phyloP scores from a whole-genome alignment of 805 yeast species.

The Lipomyces lipofer region DNA sequence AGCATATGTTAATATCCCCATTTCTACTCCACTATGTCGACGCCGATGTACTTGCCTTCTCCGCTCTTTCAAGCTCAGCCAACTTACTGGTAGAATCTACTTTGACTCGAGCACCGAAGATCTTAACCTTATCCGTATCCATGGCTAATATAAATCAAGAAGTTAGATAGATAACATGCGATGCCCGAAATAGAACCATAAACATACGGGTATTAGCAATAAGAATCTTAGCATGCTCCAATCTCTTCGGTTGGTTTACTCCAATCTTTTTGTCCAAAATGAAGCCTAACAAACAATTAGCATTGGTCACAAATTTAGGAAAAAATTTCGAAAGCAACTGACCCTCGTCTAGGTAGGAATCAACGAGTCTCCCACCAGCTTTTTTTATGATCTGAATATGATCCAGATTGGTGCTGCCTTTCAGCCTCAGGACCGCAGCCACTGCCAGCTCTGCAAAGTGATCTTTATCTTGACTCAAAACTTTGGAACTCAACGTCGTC shows the following conservation, averaged over 20 bases:
- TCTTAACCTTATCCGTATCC: constrained; percentile 97
- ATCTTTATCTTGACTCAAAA: constrained; percentile 91
- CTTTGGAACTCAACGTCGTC: constrained; percentile 91
- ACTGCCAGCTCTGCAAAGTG: constrained; percentile 88
- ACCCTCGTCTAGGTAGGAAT: constrained; percentile 94
- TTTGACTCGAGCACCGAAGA: constrained; percentile 96
- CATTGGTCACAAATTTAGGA: background rate
- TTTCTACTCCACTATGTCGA: background rate
- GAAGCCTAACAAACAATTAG: constrained; percentile 45
- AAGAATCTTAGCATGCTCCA: constrained; percentile 80
- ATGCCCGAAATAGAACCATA: background rate
- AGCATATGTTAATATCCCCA: background rate
- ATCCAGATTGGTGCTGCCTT: constrained; percentile 84
- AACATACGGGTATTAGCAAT: constrained; percentile 84
- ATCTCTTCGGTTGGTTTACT: constrained; percentile 84
- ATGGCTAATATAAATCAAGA: constrained; percentile 41
- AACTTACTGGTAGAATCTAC: constrained; percentile 93
- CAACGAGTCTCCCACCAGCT: constrained; percentile 87
- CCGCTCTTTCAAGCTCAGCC: constrained; percentile 92
- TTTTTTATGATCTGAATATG: constrained; percentile 92
- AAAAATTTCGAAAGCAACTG: background rate
- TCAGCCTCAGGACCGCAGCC: constrained; percentile 84
- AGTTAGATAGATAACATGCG: no score
- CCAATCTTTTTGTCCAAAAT: constrained; percentile 90
- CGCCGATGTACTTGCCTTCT: constrained; percentile 48